Conservation (phyloP, 2,329 filamentous ascomycete genomes). For the Albophoma yamanashiensis region DNA sequence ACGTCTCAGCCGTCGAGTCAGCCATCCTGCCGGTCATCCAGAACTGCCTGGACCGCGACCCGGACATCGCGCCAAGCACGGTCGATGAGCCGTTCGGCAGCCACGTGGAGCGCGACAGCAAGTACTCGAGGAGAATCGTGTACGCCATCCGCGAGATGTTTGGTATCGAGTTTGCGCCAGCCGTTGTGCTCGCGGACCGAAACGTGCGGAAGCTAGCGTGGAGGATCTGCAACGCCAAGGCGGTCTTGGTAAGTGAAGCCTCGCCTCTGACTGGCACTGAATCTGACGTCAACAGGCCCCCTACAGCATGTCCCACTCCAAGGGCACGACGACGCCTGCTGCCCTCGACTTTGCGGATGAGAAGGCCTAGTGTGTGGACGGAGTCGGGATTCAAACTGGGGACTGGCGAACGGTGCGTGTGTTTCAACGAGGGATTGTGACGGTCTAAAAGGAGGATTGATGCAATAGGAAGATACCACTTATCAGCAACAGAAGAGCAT, state of each 20-base stretch:
- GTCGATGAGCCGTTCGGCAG: conserved; percentile 76
- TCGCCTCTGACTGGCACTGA: background rate
- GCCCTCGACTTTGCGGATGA: conserved; percentile 25
- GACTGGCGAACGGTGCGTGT: background rate
- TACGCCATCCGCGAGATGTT: conserved; percentile 97
- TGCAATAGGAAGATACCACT: background rate
- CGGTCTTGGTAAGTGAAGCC: conserved; percentile 68
- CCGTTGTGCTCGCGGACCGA: conserved; percentile 85
- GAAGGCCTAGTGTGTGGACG: conserved; percentile 7
- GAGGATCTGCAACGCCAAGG: conserved; percentile 92
- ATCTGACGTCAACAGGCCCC: conserved; percentile 41
- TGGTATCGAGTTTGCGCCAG: conserved; percentile 87
- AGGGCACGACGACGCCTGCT: conserved; percentile 49
- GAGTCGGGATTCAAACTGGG: background rate
- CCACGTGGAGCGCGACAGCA: conserved; percentile 75
- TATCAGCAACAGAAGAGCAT: background rate
- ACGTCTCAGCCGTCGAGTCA: conserved; percentile 61
- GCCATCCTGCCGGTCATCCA: conserved; percentile 73
- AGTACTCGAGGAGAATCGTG: conserved; percentile 81
- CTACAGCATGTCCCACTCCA: conserved; percentile 59
- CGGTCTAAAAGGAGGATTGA: background rate
- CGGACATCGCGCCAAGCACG: conserved; percentile 75
- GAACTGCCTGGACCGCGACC: conserved; percentile 88
- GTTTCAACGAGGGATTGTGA: background rate
- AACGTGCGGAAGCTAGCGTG: conserved; percentile 84